phyloP scores from a whole-genome alignment of 129 eudicot genomes.

The Lonicera japonica region DNA sequence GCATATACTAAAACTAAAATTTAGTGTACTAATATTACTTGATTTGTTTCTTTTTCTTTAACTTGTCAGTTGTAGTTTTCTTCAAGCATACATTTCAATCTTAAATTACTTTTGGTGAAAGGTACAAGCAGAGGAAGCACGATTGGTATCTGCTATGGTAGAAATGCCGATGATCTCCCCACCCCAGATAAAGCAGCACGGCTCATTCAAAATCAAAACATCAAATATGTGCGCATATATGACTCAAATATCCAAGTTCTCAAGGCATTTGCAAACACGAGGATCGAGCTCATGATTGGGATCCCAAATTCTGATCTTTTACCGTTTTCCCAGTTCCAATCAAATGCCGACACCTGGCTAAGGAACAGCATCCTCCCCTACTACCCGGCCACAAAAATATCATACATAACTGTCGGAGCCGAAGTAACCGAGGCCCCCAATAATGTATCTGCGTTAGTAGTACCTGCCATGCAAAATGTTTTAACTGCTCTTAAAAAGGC shows the following conservation, averaged over 20 bases:
- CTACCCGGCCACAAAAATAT: slow-evolving; percentile 85
- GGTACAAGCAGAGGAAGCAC: slow-evolving; percentile 63
- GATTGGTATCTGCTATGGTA: slow-evolving; percentile 82
- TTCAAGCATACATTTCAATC: too few relatives aligned
- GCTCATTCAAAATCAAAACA: slow-evolving; percentile 58
- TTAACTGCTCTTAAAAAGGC: slow-evolving; percentile 58
- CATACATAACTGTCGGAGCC: slow-evolving; percentile 89
- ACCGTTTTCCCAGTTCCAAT: slow-evolving; percentile 76
- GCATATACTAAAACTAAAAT: too few relatives aligned
- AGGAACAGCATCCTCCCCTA: slow-evolving; percentile 83
- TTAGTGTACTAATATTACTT: too few relatives aligned
- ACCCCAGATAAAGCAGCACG: slow-evolving; percentile 83
- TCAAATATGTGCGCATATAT: slow-evolving; percentile 66
- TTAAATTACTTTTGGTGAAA: slow-evolving; percentile 4
- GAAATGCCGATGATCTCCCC: slow-evolving; percentile 95
- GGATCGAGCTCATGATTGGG: slow-evolving; percentile 94
- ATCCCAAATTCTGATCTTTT: slow-evolving; percentile 81
- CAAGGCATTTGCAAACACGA: slow-evolving; percentile 88
- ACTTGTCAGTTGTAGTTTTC: not conserved
- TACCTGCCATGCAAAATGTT: slow-evolving; percentile 82
- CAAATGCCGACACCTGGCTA: slow-evolving; percentile 87
- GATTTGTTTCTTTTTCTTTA: not conserved
- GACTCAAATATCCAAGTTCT: slow-evolving; percentile 93
- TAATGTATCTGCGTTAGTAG: slow-evolving; percentile 65
- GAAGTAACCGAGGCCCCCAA: slow-evolving; percentile 81